Conservation (phyloP, 345 rosid species). For the Eutrema japonicum region DNA sequence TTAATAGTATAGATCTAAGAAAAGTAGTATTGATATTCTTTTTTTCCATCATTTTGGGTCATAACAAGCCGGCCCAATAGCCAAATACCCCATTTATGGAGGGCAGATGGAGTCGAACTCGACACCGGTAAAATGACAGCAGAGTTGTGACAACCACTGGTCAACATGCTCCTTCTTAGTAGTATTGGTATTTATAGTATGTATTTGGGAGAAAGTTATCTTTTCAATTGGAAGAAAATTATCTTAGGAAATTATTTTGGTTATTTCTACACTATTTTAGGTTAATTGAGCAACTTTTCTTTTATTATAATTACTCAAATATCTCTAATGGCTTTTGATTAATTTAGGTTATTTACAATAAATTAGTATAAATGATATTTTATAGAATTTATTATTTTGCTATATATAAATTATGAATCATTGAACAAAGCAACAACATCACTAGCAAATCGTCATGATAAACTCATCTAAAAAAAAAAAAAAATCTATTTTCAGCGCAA, state of each 20-base stretch:
- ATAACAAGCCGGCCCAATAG: no score
- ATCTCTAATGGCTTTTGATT: not conserved
- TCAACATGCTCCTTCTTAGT: no score
- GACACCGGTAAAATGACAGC: no score
- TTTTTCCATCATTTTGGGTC: no score
- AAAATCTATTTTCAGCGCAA: not conserved
- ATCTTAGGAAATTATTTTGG: no score
- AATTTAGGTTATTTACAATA: not conserved
- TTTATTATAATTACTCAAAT: no score
- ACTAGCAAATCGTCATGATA: not conserved
- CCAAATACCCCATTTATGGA: no score
- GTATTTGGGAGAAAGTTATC: not conserved
- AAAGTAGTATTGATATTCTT: not conserved
- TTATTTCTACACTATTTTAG: not conserved
- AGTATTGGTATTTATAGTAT: not conserved
- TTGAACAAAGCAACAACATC: not conserved
- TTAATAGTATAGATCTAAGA: no score
- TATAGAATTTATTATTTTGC: not conserved
- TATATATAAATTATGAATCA: not conserved
- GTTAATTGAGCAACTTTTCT: not conserved
- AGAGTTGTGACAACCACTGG: no score
- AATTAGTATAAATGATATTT: not conserved
- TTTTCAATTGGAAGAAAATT: no score
- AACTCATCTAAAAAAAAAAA: not conserved
- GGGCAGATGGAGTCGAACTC: no score